A percentile compares a stretch with the other conserved stretches of the same genome.
Evolutionary conservation across 2,329 filamentous ascomycete genomes (phyloP).

Genomic region (Xylaria sp.): DNA sequence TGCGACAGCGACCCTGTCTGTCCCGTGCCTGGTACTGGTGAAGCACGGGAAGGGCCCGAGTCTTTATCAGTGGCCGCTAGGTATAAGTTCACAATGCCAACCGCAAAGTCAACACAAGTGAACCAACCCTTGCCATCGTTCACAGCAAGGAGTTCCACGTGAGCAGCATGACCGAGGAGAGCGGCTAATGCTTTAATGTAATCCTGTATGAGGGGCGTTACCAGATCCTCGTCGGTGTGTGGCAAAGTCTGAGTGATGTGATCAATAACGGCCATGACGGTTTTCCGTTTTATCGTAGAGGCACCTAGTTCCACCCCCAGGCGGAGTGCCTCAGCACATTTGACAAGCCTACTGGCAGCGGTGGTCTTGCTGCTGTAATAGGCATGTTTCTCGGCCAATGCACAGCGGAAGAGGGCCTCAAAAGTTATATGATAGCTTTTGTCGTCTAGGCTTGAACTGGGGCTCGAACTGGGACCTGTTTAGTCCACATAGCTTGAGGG

Average conservation of each 20-base stretch:
- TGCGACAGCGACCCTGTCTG: constrained; percentile 32
- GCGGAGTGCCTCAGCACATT: constrained; percentile 72
- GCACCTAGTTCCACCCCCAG: constrained; percentile 71
- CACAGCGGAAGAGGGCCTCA: constrained; percentile 75
- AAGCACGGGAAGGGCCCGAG: constrained; percentile 44
- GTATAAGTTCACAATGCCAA: constrained; percentile 61
- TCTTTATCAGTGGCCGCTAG: constrained; percentile 47
- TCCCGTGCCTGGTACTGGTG: constrained; percentile 47
- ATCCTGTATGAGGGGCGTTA: constrained; percentile 71
- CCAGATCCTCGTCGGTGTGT: constrained; percentile 61
- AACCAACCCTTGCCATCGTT: constrained; percentile 66
- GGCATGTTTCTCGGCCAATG: constrained; percentile 66
- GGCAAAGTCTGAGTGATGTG: constrained; percentile 79
- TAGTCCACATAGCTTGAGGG: constrained; percentile 6
- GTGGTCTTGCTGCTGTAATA: constrained; percentile 58
- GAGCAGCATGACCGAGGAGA: constrained; percentile 72
- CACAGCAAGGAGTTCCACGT: constrained; percentile 75
- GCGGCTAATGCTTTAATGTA: constrained; percentile 76
- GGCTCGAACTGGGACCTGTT: constrained; percentile 28
- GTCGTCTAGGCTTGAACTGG: constrained; percentile 59
- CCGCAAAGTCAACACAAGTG: constrained; percentile 70
- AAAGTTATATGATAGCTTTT: constrained; percentile 81
- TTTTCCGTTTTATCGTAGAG: constrained; percentile 71
- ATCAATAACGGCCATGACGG: constrained; percentile 75
- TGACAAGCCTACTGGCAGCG: constrained; percentile 59